Percentiles rank a stretch among this genome's conserved stretches.
phyloP scores from a whole-genome alignment of 805 yeast genomes.

The Ogataea wickerhamii region DNA sequence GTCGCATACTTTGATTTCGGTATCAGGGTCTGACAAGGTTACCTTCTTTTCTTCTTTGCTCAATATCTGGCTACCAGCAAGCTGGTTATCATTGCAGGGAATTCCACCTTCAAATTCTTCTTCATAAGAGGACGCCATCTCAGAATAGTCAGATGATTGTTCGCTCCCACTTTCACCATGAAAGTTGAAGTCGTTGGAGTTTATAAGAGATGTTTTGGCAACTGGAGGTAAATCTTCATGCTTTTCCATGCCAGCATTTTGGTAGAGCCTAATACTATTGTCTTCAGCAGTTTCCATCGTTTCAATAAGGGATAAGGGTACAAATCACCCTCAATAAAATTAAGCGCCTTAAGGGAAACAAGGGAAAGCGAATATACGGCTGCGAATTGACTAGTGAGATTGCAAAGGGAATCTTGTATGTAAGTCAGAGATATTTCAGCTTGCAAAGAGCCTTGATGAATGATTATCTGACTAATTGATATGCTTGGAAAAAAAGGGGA shows the following conservation, averaged over 20 bases:
- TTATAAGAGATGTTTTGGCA: conserved; percentile 14
- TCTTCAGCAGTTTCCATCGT: conserved; percentile 18
- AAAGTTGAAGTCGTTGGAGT: conserved; percentile 10
- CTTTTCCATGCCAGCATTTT: conserved; percentile 12
- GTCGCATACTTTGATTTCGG: background rate
- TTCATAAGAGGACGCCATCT: conserved; percentile 15
- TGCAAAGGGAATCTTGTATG: background rate
- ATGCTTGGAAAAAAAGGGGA: background rate
- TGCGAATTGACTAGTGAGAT: background rate
- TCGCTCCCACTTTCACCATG: conserved; percentile 16
- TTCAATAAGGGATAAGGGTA: background rate
- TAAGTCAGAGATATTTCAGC: background rate
- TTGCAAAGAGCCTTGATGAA: background rate
- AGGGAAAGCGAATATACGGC: background rate
- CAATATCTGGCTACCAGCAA: background rate
- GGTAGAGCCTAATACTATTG: conserved; percentile 17
- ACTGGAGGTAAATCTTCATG: conserved; percentile 14
- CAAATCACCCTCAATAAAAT: background rate
- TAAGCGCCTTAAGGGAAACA: background rate
- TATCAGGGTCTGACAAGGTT: background rate
- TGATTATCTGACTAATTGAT: background rate
- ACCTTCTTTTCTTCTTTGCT: background rate
- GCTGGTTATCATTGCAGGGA: background rate
- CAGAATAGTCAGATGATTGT: conserved; percentile 20
- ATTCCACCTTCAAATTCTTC: conserved; percentile 1